A percentile compares a stretch with the other conserved stretches of the same genome.
phyloP scores from a whole-genome alignment of 2,329 filamentous ascomycete genomes.

The Magnaporthiopsis poae region DNA sequence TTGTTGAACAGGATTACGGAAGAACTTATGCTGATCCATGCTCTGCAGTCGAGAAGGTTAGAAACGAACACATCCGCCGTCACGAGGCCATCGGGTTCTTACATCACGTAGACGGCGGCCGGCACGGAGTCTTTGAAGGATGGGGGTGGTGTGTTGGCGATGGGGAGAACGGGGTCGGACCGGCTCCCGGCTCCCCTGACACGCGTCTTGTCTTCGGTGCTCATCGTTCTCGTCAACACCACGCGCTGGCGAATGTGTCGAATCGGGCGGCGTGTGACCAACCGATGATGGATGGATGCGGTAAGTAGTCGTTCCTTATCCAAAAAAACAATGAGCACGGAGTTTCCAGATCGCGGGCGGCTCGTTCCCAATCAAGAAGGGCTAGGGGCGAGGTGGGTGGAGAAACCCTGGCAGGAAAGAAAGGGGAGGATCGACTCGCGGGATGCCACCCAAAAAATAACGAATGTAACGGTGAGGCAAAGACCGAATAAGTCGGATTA shows the following conservation, averaged over 20 bases:
- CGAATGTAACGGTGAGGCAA: not conserved
- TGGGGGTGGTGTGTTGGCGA: constrained; percentile 51
- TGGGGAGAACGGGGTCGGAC: constrained; percentile 57
- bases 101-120: constrained; percentile 76
- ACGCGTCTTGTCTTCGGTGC: constrained; percentile 69
- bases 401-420: not conserved
- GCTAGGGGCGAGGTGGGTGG: not conserved
- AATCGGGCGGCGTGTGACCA: too few relatives aligned
- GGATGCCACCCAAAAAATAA: not conserved
- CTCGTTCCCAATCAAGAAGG: not conserved
- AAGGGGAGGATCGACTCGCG: not conserved
- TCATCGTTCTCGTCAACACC: constrained; percentile 37
- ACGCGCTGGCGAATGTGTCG: too few relatives aligned
- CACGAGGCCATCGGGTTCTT: constrained; percentile 22
- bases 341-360: not conserved
- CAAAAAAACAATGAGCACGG: not conserved
- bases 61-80: not conserved
- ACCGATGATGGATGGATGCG: not conserved
- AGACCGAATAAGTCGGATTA: not conserved
- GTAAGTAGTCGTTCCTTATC: not conserved
- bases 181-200: constrained; percentile 67
- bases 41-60: constrained; percentile 38
- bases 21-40: constrained; percentile 87
- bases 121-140: constrained; percentile 56
- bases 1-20: constrained; percentile 99